Conservation (phyloP, 768 basidiomycete genomes). For the Macrolepiota dolichaula region DNA sequence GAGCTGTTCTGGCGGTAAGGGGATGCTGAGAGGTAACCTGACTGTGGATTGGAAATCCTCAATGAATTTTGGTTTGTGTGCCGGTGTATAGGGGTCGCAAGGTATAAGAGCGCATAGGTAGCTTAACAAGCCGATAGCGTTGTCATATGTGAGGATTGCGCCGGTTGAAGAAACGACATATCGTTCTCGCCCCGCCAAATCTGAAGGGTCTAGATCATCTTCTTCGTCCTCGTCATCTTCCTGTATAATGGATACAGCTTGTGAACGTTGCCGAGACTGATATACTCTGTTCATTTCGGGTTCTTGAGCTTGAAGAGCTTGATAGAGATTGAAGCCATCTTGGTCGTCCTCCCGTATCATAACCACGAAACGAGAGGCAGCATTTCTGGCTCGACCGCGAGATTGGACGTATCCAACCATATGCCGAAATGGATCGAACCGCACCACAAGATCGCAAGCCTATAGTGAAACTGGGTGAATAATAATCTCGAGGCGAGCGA, state of each 20-base stretch:
- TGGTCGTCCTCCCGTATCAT: slow-evolving; percentile 69
- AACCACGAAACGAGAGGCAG: slow-evolving; percentile 73
- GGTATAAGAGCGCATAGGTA: slow-evolving; percentile 79
- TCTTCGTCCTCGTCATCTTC: slow-evolving; percentile 44
- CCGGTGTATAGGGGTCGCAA: slow-evolving; percentile 63
- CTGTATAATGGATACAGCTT: neutral
- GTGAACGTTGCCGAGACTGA: slow-evolving; percentile 41
- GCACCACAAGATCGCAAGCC: slow-evolving; percentile 84
- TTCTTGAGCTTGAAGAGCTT: slow-evolving; percentile 55
- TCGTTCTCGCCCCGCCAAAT: slow-evolving; percentile 66
- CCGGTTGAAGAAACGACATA: slow-evolving; percentile 70
- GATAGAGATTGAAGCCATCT: slow-evolving; percentile 55
- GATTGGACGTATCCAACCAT: slow-evolving; percentile 90
- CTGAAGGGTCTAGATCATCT: slow-evolving; percentile 43
- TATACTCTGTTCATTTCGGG: slow-evolving; percentile 62
- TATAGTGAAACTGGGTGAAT: slow-evolving; percentile 23
- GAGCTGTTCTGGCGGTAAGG: slow-evolving; percentile 52
- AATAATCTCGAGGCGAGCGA: neutral
- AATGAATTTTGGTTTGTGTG: slow-evolving; percentile 55
- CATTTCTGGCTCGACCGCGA: slow-evolving; percentile 79
- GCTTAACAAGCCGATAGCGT: slow-evolving; percentile 65
- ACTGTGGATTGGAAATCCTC: slow-evolving; percentile 59
- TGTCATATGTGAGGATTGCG: slow-evolving; percentile 78
- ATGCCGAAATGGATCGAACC: slow-evolving; percentile 79
- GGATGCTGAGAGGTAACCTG: slow-evolving; percentile 64